Evolutionary conservation across 371 early-diverging fungal species (phyloP).

Genomic region (Mucor saturninus): DNA sequence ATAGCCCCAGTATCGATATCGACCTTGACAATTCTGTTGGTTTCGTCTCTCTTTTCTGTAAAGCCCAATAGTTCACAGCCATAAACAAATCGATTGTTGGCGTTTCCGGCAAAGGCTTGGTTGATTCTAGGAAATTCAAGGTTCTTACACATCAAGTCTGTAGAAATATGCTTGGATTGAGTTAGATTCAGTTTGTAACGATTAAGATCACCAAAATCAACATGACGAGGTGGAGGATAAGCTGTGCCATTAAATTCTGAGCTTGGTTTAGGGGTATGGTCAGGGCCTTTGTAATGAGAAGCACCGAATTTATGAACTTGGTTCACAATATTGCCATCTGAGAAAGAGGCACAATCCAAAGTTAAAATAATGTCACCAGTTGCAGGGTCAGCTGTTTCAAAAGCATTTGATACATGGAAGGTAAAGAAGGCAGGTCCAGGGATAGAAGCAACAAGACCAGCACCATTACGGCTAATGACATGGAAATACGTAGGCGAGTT

Average conservation of each 20-base stretch:
- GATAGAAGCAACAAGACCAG: conserved; percentile 53
- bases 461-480: conserved; percentile 43
- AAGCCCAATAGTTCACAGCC: conserved; percentile 44
- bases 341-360: conserved; percentile 39
- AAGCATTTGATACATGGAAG: conserved; percentile 62
- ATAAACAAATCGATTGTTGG: conserved; percentile 41
- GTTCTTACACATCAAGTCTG: conserved; percentile 35
- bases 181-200: conserved; percentile 29
- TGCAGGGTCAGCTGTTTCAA: conserved; percentile 39
- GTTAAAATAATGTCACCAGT: conserved; percentile 30
- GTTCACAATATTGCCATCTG: conserved; percentile 38
- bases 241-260: conserved; percentile 24
- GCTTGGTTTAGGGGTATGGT: neutral
- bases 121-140: conserved; percentile 56
- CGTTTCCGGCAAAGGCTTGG: neutral
- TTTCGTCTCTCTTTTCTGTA: conserved; percentile 34
- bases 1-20: conserved; percentile 29
- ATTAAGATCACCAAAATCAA: conserved; percentile 36
- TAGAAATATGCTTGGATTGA: conserved; percentile 23
- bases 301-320: conserved; percentile 39
- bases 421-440: conserved; percentile 51
- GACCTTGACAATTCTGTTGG: conserved; percentile 46
- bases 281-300: conserved; percentile 21
- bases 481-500: conserved; percentile 49
- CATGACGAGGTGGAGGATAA: conserved; percentile 25